Percentiles rank a stretch among this genome's conserved stretches.
phyloP scores from a whole-genome alignment of 1,284 basidiomycete genomes.

The Butyriboletus appendiculatus region DNA sequence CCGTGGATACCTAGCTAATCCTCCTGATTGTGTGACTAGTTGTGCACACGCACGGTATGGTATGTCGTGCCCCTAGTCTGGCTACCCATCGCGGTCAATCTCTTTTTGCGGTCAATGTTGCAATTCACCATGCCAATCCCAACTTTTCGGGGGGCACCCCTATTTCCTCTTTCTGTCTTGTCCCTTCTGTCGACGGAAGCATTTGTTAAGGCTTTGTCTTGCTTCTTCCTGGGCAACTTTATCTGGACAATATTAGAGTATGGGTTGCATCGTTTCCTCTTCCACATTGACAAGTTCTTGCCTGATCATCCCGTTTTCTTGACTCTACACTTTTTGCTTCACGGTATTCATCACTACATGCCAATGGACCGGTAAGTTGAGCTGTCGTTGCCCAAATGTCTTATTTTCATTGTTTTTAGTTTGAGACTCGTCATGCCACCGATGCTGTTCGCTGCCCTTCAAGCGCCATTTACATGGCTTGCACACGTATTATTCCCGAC shows the following conservation, averaged over 20 bases:
- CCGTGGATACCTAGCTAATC: background rate
- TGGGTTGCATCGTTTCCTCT: slow-evolving; percentile 94
- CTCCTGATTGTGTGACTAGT: slow-evolving; percentile 38
- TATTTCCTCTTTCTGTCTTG: slow-evolving; percentile 52
- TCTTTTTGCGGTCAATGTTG: slow-evolving; percentile 78
- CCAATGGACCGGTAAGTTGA: slow-evolving; percentile 84
- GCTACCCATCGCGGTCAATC: slow-evolving; percentile 84
- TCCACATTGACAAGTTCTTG: slow-evolving; percentile 92
- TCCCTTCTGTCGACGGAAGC: slow-evolving; percentile 48
- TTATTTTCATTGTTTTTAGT: slow-evolving; percentile 39
- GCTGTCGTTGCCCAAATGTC: background rate
- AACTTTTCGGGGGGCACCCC: slow-evolving; percentile 53
- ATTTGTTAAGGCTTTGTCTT: slow-evolving; percentile 53
- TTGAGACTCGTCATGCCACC: slow-evolving; percentile 98
- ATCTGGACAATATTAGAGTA: slow-evolving; percentile 98
- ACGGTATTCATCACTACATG: slow-evolving; percentile 97
- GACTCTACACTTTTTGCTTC: slow-evolving; percentile 90
- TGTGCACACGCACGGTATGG: slow-evolving; percentile 91
- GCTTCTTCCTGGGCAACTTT: slow-evolving; percentile 82
- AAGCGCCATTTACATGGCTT: slow-evolving; percentile 88
- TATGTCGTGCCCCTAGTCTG: slow-evolving; percentile 93
- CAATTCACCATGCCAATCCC: slow-evolving; percentile 79
- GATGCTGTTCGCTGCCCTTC: slow-evolving; percentile 75
- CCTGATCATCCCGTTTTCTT: slow-evolving; percentile 85
- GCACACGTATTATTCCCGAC: slow-evolving; percentile 85